Conservation (phyloP, 1,284 basidiomycete species). For the Boletus sp. region DNA sequence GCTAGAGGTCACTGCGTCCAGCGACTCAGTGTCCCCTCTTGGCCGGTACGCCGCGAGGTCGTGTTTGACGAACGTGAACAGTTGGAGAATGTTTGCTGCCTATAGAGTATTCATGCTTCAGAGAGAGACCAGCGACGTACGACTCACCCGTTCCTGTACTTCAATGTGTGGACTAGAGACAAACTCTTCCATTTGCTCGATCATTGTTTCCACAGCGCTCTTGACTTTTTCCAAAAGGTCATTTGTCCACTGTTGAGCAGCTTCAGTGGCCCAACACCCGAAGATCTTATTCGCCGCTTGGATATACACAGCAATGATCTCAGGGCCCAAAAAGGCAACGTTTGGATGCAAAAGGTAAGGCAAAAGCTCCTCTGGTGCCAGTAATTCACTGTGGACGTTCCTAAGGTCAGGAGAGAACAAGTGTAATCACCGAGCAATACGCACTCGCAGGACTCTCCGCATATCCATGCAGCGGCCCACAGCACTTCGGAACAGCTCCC, state of each 20-base stretch:
- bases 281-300: slow-evolving; percentile 89
- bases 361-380: slow-evolving; percentile 71
- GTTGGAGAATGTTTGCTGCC: slow-evolving; percentile 80
- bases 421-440: slow-evolving; percentile 30
- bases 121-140: not conserved
- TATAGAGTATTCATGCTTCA: slow-evolving; percentile 35
- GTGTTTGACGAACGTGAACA: slow-evolving; percentile 81
- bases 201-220: slow-evolving; percentile 61
- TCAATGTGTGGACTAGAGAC: slow-evolving; percentile 73
- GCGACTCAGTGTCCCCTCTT: slow-evolving; percentile 45
- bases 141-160: slow-evolving; percentile 87
- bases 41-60: slow-evolving; percentile 71
- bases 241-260: slow-evolving; percentile 78
- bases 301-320: slow-evolving; percentile 76
- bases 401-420: slow-evolving; percentile 13
- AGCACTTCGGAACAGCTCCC: slow-evolving; percentile 80
- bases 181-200: slow-evolving; percentile 59
- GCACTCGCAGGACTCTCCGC: slow-evolving; percentile 88
- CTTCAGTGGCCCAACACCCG: slow-evolving; percentile 78
- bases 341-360: slow-evolving; percentile 68
- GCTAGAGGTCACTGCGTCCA: slow-evolving; percentile 40
- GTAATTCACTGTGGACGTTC: slow-evolving; percentile 59
- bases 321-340: slow-evolving; percentile 56
- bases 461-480: slow-evolving; percentile 94
- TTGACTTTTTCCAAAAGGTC: slow-evolving; percentile 66